Percentiles rank a stretch among this genome's conserved stretches.
These are phyloP conservation scores for Hymenoscyphus linearis DNA, from an alignment of 2,329 filamentous ascomycete genomes.

Conservation along the genomic window DNA sequence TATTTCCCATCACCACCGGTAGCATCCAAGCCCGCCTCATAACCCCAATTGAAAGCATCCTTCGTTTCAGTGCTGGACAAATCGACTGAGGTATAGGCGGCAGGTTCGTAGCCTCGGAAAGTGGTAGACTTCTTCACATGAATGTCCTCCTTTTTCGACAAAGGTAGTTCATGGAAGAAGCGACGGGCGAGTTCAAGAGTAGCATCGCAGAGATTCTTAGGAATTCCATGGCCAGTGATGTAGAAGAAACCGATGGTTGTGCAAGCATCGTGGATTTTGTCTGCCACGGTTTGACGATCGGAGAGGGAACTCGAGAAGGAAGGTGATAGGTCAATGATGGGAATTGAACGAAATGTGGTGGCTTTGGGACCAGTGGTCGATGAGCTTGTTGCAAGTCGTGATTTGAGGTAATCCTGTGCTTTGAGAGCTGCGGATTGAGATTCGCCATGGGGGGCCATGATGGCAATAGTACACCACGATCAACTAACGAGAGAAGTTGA, in stretches of 20 bases:
- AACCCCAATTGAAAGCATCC: slow-evolving; percentile 35
- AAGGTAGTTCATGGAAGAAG: slow-evolving; percentile 43
- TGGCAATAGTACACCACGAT: neutral
- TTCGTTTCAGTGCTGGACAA: slow-evolving; percentile 43
- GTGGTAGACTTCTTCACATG: slow-evolving; percentile 36
- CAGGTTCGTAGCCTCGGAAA: slow-evolving; percentile 44
- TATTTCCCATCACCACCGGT: slow-evolving; percentile 31
- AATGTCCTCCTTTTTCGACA: slow-evolving; percentile 39
- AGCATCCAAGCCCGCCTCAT: slow-evolving; percentile 29
- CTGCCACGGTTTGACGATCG: slow-evolving; percentile 24
- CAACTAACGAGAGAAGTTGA: neutral
- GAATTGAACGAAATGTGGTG: slow-evolving; percentile 25
- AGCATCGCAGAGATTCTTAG: slow-evolving; percentile 35
- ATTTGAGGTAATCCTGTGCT: slow-evolving; percentile 25
- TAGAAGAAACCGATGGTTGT: slow-evolving; percentile 31
- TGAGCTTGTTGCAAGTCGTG: slow-evolving; percentile 18
- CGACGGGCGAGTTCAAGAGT: slow-evolving; percentile 38
- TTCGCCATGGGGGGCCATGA: slow-evolving; percentile 1
- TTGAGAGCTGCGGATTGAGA: slow-evolving; percentile 24
- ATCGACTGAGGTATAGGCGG: slow-evolving; percentile 40
- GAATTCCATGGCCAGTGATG: slow-evolving; percentile 43
- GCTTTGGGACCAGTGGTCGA: neutral
- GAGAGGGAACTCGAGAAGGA: slow-evolving; percentile 26
- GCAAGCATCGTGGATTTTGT: slow-evolving; percentile 28
- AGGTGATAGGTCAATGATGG: slow-evolving; percentile 28